A percentile compares a stretch with the other conserved stretches of the same genome.
Conservation (phyloP, 1,284 basidiomycete genomes). For the Porogramme epimiltina region DNA sequence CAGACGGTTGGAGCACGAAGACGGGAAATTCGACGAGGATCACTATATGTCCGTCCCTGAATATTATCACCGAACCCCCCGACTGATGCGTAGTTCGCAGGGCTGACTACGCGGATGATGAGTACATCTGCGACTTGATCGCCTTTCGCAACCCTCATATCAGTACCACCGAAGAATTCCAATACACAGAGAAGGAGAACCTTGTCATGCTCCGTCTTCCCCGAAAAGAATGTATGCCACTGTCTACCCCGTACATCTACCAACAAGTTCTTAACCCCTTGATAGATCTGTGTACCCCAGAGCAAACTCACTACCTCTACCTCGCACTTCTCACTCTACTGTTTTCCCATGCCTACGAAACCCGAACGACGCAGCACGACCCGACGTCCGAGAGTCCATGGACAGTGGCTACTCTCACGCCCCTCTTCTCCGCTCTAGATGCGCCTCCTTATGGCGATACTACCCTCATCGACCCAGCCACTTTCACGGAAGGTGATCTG, state of each 20-base stretch:
- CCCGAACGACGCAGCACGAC: conserved; percentile 71
- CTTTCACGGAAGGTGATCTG: conserved; percentile 51
- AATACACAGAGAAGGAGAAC: conserved; percentile 74
- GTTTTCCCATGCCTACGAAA: conserved; percentile 77
- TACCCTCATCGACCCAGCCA: conserved; percentile 21
- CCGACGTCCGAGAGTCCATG: conserved; percentile 83
- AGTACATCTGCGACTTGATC: conserved; percentile 69
- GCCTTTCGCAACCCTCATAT: conserved; percentile 60
- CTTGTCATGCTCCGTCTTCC: conserved; percentile 67
- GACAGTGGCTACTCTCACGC: conserved; percentile 71
- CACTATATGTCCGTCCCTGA: conserved; percentile 66
- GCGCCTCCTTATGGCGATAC: conserved; percentile 52
- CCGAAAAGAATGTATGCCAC: conserved; percentile 68
- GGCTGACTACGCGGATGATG: conserved; percentile 78
- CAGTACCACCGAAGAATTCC: conserved; percentile 35
- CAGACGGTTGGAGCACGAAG: conserved; percentile 57
- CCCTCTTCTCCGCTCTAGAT: conserved; percentile 78
- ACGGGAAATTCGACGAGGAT: conserved; percentile 79
- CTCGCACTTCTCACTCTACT: conserved; percentile 68
- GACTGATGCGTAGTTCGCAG: conserved; percentile 37
- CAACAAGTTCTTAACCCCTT: conserved; percentile 7
- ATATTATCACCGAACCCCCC: not conserved
- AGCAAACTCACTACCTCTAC: conserved; percentile 62
- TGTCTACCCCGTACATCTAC: not conserved
- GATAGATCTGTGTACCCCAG: conserved; percentile 58